Evolutionary conservation across 176 grass and related monocot genomes (phyloP), one percentile per base, ranked within the genome.

Genomic region (Aegilops sharonensis): DNA sequence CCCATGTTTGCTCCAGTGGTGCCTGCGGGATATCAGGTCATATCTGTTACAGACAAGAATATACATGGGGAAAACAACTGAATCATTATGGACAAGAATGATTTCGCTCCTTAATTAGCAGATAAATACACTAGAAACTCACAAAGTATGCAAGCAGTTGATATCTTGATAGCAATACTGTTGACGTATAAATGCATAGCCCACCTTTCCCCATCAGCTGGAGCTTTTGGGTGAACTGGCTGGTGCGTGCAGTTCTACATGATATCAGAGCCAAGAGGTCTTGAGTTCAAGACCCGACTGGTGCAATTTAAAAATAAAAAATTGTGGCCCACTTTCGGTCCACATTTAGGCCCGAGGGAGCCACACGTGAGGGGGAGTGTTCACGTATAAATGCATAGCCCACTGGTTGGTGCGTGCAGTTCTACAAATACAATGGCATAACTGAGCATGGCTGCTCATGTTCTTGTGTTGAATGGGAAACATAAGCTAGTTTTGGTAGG

Each of bases 1-100:
- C 92, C 97, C 97, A 99, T 83, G 94, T 96, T 89, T 94, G 90
- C 83, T 99, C 97, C 73, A 99, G 59, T 88, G 81, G 94, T 77
- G 94, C 87, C 97, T 99, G 94, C 84, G 68, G 68, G 65, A 81
- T 72, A 60, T 73, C 47, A 89, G 71, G 39, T 78, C 78, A 75
- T n/a, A 81, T 81, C n/a, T 79, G 70, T 78, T 89, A 85, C 75
- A 35, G 37, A 79, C 3, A 66, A 89, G 68, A 60, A 83, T 74
- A 80, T 72, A 27, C 59, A 66, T 5, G 78, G 14, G 21, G 39
- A 81, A 79, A 72, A 27, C 8, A 78, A 12, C 72, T 14, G 65
- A 81, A 85, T 61, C 20, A 18, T 62, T 34, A 36, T 60, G 21
- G 11, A 86, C 14, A 83, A 8, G 65, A 83, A 76, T 72, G 40